A percentile compares a stretch with the other conserved stretches of the same genome.
Evolutionary conservation across 768 basidiomycete genomes (phyloP).

Genomic region (Lactarius pseudohatsudake): DNA sequence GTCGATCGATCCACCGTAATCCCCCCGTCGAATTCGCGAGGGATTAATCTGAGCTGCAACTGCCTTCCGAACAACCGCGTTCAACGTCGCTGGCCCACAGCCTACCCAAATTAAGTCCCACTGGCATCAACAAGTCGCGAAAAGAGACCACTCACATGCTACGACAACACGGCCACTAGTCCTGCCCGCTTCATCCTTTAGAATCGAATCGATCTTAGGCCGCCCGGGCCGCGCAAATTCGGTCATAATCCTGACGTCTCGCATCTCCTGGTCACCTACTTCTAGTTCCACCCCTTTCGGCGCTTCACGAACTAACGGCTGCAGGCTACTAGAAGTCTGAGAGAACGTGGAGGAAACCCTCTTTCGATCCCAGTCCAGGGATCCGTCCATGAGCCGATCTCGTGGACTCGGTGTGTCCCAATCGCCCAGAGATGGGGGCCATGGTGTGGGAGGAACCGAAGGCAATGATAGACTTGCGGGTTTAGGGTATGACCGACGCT

Average conservation of each 20-base stretch:
- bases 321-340: constrained; percentile 30
- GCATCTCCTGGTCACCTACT: constrained; percentile 57
- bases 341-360: constrained; percentile 7
- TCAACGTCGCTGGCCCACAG: constrained; percentile 71
- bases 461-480: not conserved
- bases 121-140: not conserved
- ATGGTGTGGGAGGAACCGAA: too few species aligned
- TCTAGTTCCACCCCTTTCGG: constrained; percentile 41
- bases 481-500: not conserved
- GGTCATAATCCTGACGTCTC: constrained; percentile 56
- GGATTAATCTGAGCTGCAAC: constrained; percentile 63
- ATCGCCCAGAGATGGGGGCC: not conserved
- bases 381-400: not conserved
- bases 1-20: constrained; percentile 56
- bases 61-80: constrained; percentile 64
- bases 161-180: constrained; percentile 61
- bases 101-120: constrained; percentile 40
- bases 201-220: constrained; percentile 60
- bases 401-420: not conserved
- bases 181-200: constrained; percentile 61
- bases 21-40: constrained; percentile 49
- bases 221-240: constrained; percentile 66
- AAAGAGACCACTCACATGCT: constrained; percentile 42
- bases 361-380: constrained; percentile 10
- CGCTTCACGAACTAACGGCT: constrained; percentile 33